phyloP scores from a whole-genome alignment of 2,329 filamentous ascomycete genomes.

The Emmonsia crescens region DNA sequence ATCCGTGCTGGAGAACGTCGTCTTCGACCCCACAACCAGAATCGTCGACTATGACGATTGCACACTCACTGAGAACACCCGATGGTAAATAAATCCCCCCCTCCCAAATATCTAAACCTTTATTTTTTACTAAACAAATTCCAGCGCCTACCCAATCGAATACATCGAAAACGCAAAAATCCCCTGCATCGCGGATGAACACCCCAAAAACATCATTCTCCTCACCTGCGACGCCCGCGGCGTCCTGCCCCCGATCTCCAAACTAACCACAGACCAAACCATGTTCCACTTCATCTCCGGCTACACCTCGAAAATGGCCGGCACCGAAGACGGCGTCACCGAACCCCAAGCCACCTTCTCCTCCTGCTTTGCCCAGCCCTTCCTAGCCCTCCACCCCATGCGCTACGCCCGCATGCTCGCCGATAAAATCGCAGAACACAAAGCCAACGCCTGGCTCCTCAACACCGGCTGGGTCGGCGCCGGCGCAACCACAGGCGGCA shows the following conservation, averaged over 20 bases:
- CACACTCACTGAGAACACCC: slow-evolving; percentile 95
- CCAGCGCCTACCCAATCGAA: slow-evolving; percentile 86
- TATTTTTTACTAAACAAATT: too few relatives aligned
- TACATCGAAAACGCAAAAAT: slow-evolving; percentile 99
- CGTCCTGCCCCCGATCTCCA: slow-evolving; percentile 94
- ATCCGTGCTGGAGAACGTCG: slow-evolving; percentile 95
- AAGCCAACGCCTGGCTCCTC: slow-evolving; percentile 93
- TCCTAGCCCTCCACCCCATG: slow-evolving; percentile 98
- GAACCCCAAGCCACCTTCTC: slow-evolving; percentile 99
- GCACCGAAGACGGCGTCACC: slow-evolving; percentile 91
- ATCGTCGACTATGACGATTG: slow-evolving; percentile 90
- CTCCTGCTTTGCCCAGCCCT: slow-evolving; percentile 97
- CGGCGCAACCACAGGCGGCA: slow-evolving; percentile 79
- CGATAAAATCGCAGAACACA: slow-evolving; percentile 92
- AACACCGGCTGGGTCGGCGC: slow-evolving; percentile 98
- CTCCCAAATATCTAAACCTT: too few relatives aligned
- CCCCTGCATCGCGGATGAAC: slow-evolving; percentile 74
- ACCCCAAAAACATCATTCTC: slow-evolving; percentile 95
- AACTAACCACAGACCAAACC: slow-evolving; percentile 85
- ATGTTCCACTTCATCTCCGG: slow-evolving; percentile 99
- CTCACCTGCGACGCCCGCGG: slow-evolving; percentile 96
- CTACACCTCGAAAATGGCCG: slow-evolving; percentile 99
- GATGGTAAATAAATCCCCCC: too few relatives aligned
- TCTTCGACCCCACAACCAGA: slow-evolving; percentile 85
- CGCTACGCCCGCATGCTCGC: slow-evolving; percentile 97